These are phyloP conservation scores for Rugonectria rugulosa DNA, from an alignment of 2,329 filamentous ascomycete genomes.

Conservation along the genomic window DNA sequence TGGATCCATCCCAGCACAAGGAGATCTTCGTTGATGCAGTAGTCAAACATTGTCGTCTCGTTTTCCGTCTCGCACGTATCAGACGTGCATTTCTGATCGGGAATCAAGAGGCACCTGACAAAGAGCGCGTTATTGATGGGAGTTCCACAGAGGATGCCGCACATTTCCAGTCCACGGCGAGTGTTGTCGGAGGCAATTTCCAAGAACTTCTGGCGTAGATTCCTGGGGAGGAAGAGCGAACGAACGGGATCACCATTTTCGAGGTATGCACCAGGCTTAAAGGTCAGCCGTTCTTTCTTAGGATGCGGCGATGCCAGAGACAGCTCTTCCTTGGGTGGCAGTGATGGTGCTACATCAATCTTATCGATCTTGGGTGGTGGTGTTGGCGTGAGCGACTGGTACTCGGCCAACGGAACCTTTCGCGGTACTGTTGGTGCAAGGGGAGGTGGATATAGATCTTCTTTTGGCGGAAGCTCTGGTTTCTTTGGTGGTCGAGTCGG, in stretches of 20 bases:
- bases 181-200: slow-evolving; percentile 80
- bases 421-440: slow-evolving; percentile 38
- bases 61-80: slow-evolving; percentile 97
- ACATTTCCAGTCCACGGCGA: slow-evolving; percentile 84
- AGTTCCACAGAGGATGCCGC: slow-evolving; percentile 91
- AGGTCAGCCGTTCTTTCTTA: slow-evolving; percentile 69
- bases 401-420: slow-evolving; percentile 39
- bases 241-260: slow-evolving; percentile 89
- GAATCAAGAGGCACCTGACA: slow-evolving; percentile 86
- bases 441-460: slow-evolving; percentile 24
- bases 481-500: slow-evolving; percentile 47
- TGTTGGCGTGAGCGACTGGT: slow-evolving; percentile 32
- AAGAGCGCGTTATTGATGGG: slow-evolving; percentile 93
- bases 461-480: slow-evolving; percentile 32
- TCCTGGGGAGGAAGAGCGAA: slow-evolving; percentile 83
- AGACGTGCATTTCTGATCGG: slow-evolving; percentile 86
- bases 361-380: slow-evolving; percentile 15
- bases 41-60: slow-evolving; percentile 84
- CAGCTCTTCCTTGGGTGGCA: slow-evolving; percentile 41
- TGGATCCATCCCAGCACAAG: slow-evolving; percentile 97
- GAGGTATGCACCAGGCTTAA: slow-evolving; percentile 80
- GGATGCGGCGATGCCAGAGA: slow-evolving; percentile 38
- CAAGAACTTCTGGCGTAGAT: slow-evolving; percentile 78
- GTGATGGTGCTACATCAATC: slow-evolving; percentile 28
- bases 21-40: slow-evolving; percentile 83